Evolutionary conservation across 768 basidiomycete genomes (phyloP).

Genomic region (Plicaturopsis crispa): DNA sequence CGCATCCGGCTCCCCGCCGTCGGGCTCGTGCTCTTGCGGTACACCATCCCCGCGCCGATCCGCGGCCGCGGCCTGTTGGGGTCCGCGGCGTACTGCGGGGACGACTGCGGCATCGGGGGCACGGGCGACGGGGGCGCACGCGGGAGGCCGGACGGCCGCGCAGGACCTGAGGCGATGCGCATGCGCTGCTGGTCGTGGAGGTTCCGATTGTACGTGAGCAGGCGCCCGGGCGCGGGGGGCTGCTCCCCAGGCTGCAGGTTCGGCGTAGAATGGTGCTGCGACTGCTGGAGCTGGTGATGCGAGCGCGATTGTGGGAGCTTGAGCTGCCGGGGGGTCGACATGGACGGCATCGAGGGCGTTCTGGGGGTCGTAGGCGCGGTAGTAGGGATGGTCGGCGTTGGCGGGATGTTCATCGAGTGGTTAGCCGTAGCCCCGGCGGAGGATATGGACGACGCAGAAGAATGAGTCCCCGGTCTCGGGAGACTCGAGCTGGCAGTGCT

Average conservation of each 20-base stretch:
- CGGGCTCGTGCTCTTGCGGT: slow-evolving; percentile 29
- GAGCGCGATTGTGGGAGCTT: slow-evolving; percentile 21
- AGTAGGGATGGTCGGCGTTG: slow-evolving; percentile 7
- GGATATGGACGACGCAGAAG: slow-evolving; percentile 19
- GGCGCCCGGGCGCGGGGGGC: slow-evolving; percentile 14
- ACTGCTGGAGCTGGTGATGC: slow-evolving; percentile 13
- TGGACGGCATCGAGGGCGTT: slow-evolving; percentile 7
- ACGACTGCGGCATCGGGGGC: slow-evolving; percentile 2
- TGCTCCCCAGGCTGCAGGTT: slow-evolving; percentile 17
- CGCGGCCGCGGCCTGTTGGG: slow-evolving; percentile 39
- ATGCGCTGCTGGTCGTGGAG: slow-evolving; percentile 23
- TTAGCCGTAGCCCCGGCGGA: slow-evolving; percentile 3
- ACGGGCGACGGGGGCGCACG: slow-evolving; percentile 3
- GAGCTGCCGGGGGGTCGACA: slow-evolving; percentile 15
- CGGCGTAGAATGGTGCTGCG: slow-evolving; percentile 2
- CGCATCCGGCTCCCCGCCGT: slow-evolving; percentile 17
- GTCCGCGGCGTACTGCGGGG: slow-evolving; percentile 4
- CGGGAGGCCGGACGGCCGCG: slow-evolving; percentile 2
- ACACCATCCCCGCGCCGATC: slow-evolving; percentile 66
- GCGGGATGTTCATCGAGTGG: slow-evolving; percentile 9
- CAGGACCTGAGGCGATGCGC: slow-evolving; percentile 6
- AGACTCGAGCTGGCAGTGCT: slow-evolving; percentile 4
- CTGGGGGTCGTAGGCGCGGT: slow-evolving; percentile 8
- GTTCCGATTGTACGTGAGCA: slow-evolving; percentile 25
- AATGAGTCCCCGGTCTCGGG: slow-evolving; percentile 28